Percentiles rank a stretch among this genome's conserved stretches.
phyloP scores from a whole-genome alignment of 441 rosid species.

The Adansonia rubrostipa region DNA sequence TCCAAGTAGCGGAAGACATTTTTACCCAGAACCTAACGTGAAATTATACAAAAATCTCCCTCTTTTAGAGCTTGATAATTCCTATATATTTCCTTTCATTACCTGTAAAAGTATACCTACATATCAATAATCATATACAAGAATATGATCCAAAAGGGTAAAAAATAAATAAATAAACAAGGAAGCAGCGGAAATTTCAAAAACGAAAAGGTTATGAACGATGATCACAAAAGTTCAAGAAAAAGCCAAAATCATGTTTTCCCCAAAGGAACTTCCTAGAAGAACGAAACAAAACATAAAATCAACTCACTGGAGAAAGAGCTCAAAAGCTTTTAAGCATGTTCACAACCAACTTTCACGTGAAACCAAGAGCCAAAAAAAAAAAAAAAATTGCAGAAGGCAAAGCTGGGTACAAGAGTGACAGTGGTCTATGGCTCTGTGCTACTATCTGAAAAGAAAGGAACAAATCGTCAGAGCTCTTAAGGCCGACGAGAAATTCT shows the following conservation, averaged over 20 bases:
- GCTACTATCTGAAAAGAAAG: neutral
- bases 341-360: neutral
- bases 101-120: neutral
- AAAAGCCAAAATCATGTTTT: neutral
- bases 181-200: neutral
- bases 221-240: neutral
- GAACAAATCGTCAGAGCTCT: slow-evolving; percentile 11
- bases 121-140: neutral
- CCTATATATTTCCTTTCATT: slow-evolving; percentile 6
- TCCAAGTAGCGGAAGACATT: slow-evolving; percentile 50
- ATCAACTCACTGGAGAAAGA: slow-evolving; percentile 7
- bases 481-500: neutral
- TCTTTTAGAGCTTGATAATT: neutral
- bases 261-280: neutral
- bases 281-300: neutral
- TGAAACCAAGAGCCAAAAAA: neutral
- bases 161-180: neutral
- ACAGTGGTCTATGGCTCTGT: neutral
- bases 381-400: neutral
- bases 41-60: slow-evolving; percentile 1
- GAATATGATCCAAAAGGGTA: neutral
- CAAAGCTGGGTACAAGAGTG: neutral
- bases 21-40: neutral
- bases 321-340: slow-evolving; percentile 7
- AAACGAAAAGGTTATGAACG: neutral